Base-by-base conservation (phyloP, 805 yeast species). In the Lipomyces yamanashiensis region DNA sequence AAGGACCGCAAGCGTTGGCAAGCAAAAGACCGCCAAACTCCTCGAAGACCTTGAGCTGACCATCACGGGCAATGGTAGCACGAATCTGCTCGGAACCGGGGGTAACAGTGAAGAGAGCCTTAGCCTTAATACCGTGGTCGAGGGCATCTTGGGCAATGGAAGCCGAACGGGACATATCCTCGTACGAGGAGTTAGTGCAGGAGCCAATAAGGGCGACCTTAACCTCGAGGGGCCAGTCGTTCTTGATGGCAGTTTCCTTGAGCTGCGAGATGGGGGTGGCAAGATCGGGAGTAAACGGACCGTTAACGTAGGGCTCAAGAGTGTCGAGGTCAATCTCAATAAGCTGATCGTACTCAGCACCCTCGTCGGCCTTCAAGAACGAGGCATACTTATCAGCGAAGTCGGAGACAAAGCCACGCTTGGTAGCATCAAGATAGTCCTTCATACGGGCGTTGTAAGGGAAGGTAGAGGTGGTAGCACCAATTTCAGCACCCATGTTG, bases 401-500 rank as follows among this genome's bases (percentile, higher is more conserved):
- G 47, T 87, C 86, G 47, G 96, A 96, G 73, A 95, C 85, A 67
- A 89, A 87, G 8, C 82, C 86, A 80, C 99, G 86, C 70, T 86
- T 86, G 43, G 99, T 95, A 51, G 96, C 92, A 60, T 82, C 74
- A 75, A 95, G 82, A 79, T 91, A 95, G 67, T 90, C 83, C 72
- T 80, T 82, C 81, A 88, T 91, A 59, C 92, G 87, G 56, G 84
- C 85, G 73, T 88, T 92, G 84, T 87, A 93, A 67, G 99, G 99
- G 91, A 95, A 95, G 62, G 90, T 86, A 28, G 98, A 93, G 50
- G 99, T 95, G 44, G 99, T 95, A 50, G 99, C 99, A 78, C 99
- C 99, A 63, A 95, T 92, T 80, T 95, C 99, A 60, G 99, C 99
- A 76, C 99, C 99, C 99, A 95, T 95, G 79, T 95, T 95, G 84